Conservation (phyloP, 2,329 filamentous ascomycete species). For the Chaetomiaceae sp. region DNA sequence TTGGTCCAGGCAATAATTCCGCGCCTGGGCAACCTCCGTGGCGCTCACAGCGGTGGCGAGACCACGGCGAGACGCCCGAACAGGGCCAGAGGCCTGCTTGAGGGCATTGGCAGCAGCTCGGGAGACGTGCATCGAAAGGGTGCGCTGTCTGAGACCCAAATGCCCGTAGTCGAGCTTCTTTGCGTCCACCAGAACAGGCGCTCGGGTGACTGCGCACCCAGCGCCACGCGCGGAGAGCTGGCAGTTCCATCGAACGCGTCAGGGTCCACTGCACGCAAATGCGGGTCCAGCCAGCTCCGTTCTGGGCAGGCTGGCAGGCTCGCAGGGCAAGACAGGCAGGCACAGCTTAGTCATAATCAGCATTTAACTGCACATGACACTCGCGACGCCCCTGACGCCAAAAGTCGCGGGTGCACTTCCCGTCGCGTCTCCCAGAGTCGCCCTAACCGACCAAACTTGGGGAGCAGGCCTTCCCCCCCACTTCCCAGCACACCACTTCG, state of each 20-base stretch:
- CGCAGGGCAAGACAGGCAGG: too few species aligned
- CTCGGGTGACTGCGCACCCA: too few species aligned
- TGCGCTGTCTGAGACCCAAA: too few species aligned
- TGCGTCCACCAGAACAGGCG: too few species aligned
- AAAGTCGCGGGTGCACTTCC: constrained; percentile 19
- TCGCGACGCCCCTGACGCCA: constrained; percentile 21
- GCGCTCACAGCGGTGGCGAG: constrained; percentile 42
- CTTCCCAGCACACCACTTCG: background rate
- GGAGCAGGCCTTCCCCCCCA: background rate
- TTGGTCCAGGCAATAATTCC: constrained; percentile 49
- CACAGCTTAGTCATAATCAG: background rate
- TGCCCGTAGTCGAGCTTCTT: too few species aligned
- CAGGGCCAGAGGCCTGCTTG: constrained; percentile 25
- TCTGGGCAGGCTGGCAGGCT: too few species aligned
- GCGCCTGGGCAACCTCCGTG: constrained; percentile 46
- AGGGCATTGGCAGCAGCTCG: constrained; percentile 34
- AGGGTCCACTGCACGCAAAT: too few species aligned
- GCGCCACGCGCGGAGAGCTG: too few species aligned
- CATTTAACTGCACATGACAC: constrained; percentile 16
- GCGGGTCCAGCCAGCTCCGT: background rate
- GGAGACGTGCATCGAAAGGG: constrained; percentile 40
- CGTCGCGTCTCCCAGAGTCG: constrained; percentile 19
- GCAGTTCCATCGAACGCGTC: too few species aligned
- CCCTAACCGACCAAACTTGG: background rate
- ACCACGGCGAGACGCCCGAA: constrained; percentile 28